These are phyloP conservation scores for Chlorencoelia australis DNA, from an alignment of 2,329 filamentous ascomycete species.

Conservation along the genomic window DNA sequence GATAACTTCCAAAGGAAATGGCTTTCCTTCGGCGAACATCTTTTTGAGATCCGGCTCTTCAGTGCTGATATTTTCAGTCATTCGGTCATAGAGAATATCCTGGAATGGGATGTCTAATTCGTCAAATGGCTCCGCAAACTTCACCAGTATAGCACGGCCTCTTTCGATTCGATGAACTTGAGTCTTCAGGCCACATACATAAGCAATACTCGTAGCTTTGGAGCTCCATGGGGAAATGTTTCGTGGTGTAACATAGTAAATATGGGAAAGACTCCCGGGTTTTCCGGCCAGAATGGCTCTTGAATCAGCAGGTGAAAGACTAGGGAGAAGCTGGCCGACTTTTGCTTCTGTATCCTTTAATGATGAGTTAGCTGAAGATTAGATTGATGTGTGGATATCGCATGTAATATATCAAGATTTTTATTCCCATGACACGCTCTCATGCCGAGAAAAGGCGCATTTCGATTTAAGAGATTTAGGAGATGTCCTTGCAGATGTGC, in stretches of 20 bases:
- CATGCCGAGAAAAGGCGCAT: no score
- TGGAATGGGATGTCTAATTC: conserved; percentile 45
- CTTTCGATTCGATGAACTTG: conserved; percentile 73
- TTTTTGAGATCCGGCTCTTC: conserved; percentile 56
- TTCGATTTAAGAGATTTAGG: no score
- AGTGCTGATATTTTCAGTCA: conserved; percentile 76
- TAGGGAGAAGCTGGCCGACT: conserved; percentile 21
- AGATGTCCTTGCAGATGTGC: no score
- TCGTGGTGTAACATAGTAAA: conserved; percentile 64
- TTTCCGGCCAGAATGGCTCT: conserved; percentile 9
- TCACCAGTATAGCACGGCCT: conserved; percentile 66
- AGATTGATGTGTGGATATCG: no score
- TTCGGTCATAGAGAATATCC: conserved; percentile 79
- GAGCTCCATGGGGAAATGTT: conserved; percentile 96
- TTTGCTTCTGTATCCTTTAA: conserved; percentile 17
- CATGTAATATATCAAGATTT: no score
- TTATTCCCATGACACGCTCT: no score
- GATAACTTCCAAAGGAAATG: conserved; percentile 60
- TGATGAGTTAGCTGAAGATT: no score
- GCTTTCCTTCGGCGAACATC: conserved; percentile 67
- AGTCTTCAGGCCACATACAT: conserved; percentile 73
- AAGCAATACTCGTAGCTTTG: conserved; percentile 85
- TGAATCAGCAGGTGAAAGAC: conserved; percentile 6
- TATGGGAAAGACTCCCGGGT: conserved; percentile 8
- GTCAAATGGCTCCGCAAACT: conserved; percentile 42